Percentiles rank a stretch among this genome's conserved stretches.
phyloP scores from a whole-genome alignment of 495 filamentous ascomycete genomes.

The Xylaria cubensis region DNA sequence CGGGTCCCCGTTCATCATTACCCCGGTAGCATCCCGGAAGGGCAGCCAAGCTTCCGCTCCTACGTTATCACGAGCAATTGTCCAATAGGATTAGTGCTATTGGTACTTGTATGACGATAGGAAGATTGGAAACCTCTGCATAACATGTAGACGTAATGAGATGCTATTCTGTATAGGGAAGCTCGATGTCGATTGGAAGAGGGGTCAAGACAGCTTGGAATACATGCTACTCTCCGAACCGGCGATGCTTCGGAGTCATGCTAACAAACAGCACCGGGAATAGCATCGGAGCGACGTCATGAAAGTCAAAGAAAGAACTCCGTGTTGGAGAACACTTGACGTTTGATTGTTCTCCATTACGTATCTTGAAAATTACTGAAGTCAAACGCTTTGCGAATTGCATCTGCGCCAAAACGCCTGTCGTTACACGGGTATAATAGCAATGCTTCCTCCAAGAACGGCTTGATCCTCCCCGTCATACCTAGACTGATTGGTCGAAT shows the following conservation, averaged over 20 bases:
- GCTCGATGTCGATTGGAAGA: conserved; percentile 14
- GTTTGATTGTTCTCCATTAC: neutral
- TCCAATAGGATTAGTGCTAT: conserved; percentile 6
- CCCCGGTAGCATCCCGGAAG: conserved; percentile 18
- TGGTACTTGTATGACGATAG: neutral
- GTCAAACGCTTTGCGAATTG: neutral
- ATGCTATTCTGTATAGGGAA: conserved; percentile 24
- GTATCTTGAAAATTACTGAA: neutral
- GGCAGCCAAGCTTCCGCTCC: conserved; percentile 10
- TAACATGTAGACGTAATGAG: neutral
- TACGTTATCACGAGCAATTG: conserved; percentile 8
- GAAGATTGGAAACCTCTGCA: neutral
- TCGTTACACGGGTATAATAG: conserved; percentile 8
- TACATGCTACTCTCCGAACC: neutral
- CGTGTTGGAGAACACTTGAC: neutral
- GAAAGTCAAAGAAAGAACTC: neutral
- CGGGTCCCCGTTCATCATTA: neutral
- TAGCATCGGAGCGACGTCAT: neutral
- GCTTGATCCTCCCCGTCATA: neutral
- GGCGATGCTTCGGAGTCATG: neutral
- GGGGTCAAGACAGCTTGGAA: conserved; percentile 7
- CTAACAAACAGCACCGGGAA: neutral
- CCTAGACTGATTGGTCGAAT: neutral
- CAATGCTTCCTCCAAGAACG: neutral
- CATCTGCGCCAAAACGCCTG: conserved; percentile 3